Evolutionary conservation across 768 basidiomycete genomes (phyloP).

Genomic region (Daedaleopsis sinensis): DNA sequence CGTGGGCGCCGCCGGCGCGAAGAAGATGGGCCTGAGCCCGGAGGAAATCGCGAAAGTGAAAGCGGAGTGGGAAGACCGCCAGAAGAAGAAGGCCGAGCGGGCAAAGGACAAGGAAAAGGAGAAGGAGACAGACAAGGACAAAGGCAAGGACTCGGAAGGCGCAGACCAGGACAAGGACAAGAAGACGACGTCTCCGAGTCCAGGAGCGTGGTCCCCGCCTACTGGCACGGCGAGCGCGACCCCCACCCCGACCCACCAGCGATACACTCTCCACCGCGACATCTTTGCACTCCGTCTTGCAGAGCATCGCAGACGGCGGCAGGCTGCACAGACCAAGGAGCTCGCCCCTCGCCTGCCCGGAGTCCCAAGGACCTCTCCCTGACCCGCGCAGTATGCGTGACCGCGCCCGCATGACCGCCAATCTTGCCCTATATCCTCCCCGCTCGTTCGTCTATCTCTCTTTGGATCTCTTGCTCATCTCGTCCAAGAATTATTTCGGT

Average conservation of each 20-base stretch:
- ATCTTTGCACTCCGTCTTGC: slow-evolving; percentile 79
- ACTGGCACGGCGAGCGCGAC: slow-evolving; percentile 36
- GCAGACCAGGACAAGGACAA: slow-evolving; percentile 29
- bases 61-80: slow-evolving; percentile 78
- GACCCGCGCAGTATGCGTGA: not conserved
- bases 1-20: slow-evolving; percentile 29
- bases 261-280: slow-evolving; percentile 81
- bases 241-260: slow-evolving; percentile 59
- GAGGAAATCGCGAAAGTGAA: slow-evolving; percentile 82
- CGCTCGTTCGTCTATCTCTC: not conserved
- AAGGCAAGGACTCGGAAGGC: slow-evolving; percentile 35
- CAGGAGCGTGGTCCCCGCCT: slow-evolving; percentile 34
- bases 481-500: slow-evolving; percentile 6
- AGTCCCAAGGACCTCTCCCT: slow-evolving; percentile 43
- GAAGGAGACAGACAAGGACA: slow-evolving; percentile 40
- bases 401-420: no score
- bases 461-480: not conserved
- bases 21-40: slow-evolving; percentile 48
- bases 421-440: not conserved
- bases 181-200: slow-evolving; percentile 24
- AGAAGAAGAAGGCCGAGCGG: slow-evolving; percentile 60
- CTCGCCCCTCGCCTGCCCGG: slow-evolving; percentile 74
- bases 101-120: slow-evolving; percentile 53
- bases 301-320: slow-evolving; percentile 73
- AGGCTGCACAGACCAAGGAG: slow-evolving; percentile 66